Evolutionary conservation across 2,329 filamentous ascomycete genomes (phyloP).

Genomic region (Escovopsis weberi): DNA sequence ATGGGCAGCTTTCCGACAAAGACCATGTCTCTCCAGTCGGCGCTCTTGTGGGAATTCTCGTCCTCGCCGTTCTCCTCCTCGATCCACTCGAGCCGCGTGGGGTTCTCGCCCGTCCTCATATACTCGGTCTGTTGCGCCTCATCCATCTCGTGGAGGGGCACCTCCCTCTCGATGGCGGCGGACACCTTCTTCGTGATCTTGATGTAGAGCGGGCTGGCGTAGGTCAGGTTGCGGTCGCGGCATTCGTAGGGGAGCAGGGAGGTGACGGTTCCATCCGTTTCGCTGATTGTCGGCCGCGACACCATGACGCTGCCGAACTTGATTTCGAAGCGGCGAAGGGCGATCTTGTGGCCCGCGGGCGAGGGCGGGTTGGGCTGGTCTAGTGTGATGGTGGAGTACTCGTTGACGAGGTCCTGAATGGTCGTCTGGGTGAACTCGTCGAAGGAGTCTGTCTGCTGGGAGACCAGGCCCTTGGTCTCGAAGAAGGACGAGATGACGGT

Average conservation of each 20-base stretch:
- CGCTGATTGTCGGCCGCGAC: constrained; percentile 78
- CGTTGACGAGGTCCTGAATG: constrained; percentile 86
- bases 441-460: constrained; percentile 95
- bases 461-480: constrained; percentile 86
- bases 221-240: constrained; percentile 87
- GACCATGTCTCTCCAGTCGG: constrained; percentile 53
- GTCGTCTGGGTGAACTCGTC: constrained; percentile 92
- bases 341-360: constrained; percentile 62
- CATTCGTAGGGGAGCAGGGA: constrained; percentile 89
- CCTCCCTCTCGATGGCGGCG: constrained; percentile 62
- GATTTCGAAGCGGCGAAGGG: constrained; percentile 85
- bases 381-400: constrained; percentile 82
- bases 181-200: constrained; percentile 76
- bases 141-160: constrained; percentile 54
- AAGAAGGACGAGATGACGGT: constrained; percentile 95
- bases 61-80: constrained; percentile 39
- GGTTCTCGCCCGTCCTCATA: constrained; percentile 38
- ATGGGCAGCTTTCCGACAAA: constrained; percentile 94
- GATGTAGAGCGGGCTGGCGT: constrained; percentile 81
- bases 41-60: constrained; percentile 35
- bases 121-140: constrained; percentile 44
- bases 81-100: constrained; percentile 46
- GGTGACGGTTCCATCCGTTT: constrained; percentile 78
- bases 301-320: constrained; percentile 86
- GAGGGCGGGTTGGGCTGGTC: constrained; percentile 78